These are phyloP conservation scores for Pterocarpus macrocarpus DNA, from an alignment of 306 rosid genomes.

Conservation along the genomic window DNA sequence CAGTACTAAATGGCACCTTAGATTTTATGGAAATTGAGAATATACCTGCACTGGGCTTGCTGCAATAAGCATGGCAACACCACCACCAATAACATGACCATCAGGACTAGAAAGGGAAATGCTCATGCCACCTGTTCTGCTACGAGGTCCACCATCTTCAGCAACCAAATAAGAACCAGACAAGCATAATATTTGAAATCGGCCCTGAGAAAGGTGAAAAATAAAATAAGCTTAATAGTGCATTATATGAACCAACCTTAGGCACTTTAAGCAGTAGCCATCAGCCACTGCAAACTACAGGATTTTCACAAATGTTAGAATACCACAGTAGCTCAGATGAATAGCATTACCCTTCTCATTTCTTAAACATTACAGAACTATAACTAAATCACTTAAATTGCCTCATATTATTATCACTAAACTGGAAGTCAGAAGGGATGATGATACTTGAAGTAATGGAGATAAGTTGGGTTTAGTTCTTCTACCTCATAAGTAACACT, in stretches of 20 bases:
- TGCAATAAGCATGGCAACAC: constrained; percentile 77
- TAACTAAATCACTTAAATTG: constrained; percentile 22
- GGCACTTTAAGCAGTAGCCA: constrained; percentile 4
- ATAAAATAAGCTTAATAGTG: constrained; percentile 13
- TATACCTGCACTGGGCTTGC: constrained; percentile 92
- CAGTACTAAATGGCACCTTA: neutral
- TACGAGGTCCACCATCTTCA: constrained; percentile 89
- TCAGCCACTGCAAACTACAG: neutral
- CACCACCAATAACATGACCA: constrained; percentile 91
- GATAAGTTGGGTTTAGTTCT: neutral
- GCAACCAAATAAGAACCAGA: constrained; percentile 98
- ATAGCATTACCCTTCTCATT: neutral
- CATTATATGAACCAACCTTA: constrained; percentile 23
- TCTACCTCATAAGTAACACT: constrained; percentile 82
- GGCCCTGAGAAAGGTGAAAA: constrained; percentile 66
- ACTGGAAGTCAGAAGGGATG: neutral
- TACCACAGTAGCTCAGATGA: constrained; percentile 5
- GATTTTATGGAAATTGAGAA: constrained; percentile 36
- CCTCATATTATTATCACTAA: neutral
- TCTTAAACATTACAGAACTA: constrained; percentile 29
- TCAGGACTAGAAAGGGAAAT: constrained; percentile 87
- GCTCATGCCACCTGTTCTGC: constrained; percentile 86
- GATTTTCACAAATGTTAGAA: too few relatives aligned
- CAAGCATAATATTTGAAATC: constrained; percentile 88
- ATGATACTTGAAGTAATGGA: neutral